Evolutionary conservation across 225 moss, liverwort and hornwort genomes (phyloP).

Genomic region (Physcomitrellopsis africana): DNA sequence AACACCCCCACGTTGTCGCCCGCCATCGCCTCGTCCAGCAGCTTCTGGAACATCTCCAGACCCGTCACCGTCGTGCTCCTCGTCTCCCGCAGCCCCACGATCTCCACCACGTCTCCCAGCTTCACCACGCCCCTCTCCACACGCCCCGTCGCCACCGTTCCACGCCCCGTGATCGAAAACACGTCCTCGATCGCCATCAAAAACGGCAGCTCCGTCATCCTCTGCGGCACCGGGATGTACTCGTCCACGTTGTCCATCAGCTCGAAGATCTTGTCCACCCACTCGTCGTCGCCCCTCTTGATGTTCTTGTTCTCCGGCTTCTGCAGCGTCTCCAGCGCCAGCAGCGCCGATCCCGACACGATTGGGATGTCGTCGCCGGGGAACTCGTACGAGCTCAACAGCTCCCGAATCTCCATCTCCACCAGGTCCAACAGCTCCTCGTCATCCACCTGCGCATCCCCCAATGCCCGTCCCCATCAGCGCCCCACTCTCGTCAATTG

Average conservation of each 20-base stretch:
- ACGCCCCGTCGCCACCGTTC: slow-evolving; percentile 77
- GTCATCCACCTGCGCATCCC: slow-evolving; percentile 62
- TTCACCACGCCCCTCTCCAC: slow-evolving; percentile 75
- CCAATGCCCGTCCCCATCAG: no score
- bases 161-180: slow-evolving; percentile 83
- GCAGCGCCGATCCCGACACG: slow-evolving; percentile 71
- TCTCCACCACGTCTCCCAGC: slow-evolving; percentile 65
- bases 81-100: slow-evolving; percentile 66
- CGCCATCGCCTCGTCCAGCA: slow-evolving; percentile 69
- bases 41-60: slow-evolving; percentile 87
- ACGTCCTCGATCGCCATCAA: slow-evolving; percentile 86
- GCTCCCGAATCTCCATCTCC: slow-evolving; percentile 71
- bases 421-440: slow-evolving; percentile 77
- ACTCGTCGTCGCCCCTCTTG: slow-evolving; percentile 54
- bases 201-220: slow-evolving; percentile 70
- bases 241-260: slow-evolving; percentile 76
- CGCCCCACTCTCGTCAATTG: no score
- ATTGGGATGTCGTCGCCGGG: slow-evolving; percentile 83
- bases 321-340: slow-evolving; percentile 54
- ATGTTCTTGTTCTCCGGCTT: slow-evolving; percentile 16
- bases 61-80: slow-evolving; percentile 72
- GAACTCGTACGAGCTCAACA: slow-evolving; percentile 73
- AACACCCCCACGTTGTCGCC: slow-evolving; percentile 83
- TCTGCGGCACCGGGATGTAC: slow-evolving; percentile 71
- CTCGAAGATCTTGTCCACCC: slow-evolving; percentile 77